phyloP scores from a whole-genome alignment of 176 grass and related monocot species.

The Zoysia japonica region DNA sequence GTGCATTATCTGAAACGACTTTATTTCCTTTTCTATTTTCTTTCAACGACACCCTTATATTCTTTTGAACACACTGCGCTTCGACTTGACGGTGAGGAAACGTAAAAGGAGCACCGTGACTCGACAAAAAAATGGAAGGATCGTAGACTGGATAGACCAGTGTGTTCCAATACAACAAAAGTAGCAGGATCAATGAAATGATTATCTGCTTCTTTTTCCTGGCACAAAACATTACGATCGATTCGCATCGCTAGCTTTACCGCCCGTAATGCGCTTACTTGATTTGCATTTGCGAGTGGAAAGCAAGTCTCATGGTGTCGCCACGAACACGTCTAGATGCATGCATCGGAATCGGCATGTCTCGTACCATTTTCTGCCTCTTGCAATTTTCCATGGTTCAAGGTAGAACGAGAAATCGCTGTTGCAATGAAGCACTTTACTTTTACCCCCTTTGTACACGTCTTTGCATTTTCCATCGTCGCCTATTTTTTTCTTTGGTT shows the following conservation, averaged over 20 bases:
- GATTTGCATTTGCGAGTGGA: constrained; percentile 29
- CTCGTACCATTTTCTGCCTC: constrained; percentile 6
- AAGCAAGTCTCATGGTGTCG: constrained; percentile 28
- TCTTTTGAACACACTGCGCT: constrained; percentile 11
- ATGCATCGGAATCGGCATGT: constrained; percentile 18
- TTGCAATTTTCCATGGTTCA: not conserved
- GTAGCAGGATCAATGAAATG: not conserved
- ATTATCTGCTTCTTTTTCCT: constrained; percentile 1
- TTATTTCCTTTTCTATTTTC: not conserved
- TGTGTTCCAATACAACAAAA: constrained; percentile 20
- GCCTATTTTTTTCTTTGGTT: constrained; percentile 19
- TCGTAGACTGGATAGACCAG: not conserved
- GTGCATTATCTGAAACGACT: too few relatives aligned
- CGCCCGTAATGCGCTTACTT: constrained; percentile 50
- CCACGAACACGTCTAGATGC: constrained; percentile 34
- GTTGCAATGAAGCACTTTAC: not conserved
- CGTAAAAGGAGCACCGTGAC: not conserved
- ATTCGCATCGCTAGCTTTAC: constrained; percentile 14
- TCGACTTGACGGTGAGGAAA: constrained; percentile 18
- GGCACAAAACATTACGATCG: not conserved
- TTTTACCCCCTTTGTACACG: not conserved
- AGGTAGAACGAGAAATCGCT: not conserved
- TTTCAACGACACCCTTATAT: not conserved
- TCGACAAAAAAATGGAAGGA: constrained; percentile 11
- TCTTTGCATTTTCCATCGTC: not conserved